Evolutionary conservation across 2,329 filamentous ascomycete genomes (phyloP).

Genomic region (Neonectria ditissima): DNA sequence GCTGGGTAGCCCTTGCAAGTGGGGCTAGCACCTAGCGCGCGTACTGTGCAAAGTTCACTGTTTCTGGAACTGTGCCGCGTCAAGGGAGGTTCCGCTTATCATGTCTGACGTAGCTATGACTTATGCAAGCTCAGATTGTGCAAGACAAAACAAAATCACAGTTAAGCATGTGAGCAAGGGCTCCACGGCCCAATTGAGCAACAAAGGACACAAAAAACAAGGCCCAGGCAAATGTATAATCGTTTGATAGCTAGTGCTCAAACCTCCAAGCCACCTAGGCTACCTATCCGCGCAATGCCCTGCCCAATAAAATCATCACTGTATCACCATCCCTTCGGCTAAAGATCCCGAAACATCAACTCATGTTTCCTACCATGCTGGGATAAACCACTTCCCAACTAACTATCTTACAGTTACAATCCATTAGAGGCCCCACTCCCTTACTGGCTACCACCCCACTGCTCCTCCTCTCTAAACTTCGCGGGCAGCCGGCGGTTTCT

Average conservation of each 20-base stretch:
- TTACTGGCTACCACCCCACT: conserved; percentile 32
- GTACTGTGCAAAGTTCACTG: not conserved
- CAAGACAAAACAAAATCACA: not conserved
- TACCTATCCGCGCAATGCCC: conserved; percentile 12
- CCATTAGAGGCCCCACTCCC: not conserved
- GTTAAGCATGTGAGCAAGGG: not conserved
- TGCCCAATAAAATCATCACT: conserved; percentile 5
- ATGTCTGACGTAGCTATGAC: conserved; percentile 22
- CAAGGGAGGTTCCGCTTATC: not conserved
- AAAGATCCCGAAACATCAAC: conserved; percentile 1
- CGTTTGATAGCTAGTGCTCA: not conserved
- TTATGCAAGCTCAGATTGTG: conserved; percentile 14
- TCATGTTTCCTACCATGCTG: not conserved
- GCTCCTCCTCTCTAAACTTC: conserved; percentile 52
- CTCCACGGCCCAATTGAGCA: too few relatives aligned
- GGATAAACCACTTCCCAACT: conserved; percentile 1
- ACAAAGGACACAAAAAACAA: not conserved
- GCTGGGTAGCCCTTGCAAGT: conserved; percentile 36
- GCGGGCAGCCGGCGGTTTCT: conserved; percentile 51
- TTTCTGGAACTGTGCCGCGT: not conserved
- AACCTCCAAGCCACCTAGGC: not conserved
- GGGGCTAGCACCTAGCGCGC: conserved; percentile 11
- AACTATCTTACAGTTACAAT: conserved; percentile 18
- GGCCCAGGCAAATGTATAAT: not conserved
- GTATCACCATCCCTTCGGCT: conserved; percentile 17